Conservation (phyloP, 2,329 filamentous ascomycete species). For the Pseudogymnoascus sp. region DNA sequence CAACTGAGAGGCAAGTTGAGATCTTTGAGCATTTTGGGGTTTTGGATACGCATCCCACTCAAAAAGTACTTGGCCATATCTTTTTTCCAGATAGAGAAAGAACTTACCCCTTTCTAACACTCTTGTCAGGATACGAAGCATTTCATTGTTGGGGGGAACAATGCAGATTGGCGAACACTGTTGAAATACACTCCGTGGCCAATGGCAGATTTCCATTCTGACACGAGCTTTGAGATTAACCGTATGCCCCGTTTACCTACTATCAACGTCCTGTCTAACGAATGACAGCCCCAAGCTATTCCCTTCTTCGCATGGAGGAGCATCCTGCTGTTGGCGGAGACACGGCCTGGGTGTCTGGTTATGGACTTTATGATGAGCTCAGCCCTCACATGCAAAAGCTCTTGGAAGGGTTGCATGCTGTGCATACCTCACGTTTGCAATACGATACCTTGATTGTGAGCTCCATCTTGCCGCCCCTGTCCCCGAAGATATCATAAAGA, state of each 20-base stretch:
- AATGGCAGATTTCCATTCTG: constrained; percentile 9
- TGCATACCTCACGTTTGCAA: constrained; percentile 20
- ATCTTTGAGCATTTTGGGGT: constrained; percentile 18
- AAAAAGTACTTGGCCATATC: background rate
- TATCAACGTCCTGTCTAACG: background rate
- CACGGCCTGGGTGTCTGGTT: constrained; percentile 16
- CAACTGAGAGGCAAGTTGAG: constrained; percentile 18
- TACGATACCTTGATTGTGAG: constrained; percentile 13
- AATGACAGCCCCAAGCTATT: constrained; percentile 7
- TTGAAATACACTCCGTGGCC: constrained; percentile 10
- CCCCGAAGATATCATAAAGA: background rate
- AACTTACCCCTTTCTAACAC: background rate
- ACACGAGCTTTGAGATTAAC: constrained; percentile 10
- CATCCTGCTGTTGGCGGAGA: constrained; percentile 8
- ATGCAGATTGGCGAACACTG: constrained; percentile 5
- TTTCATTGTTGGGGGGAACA: constrained; percentile 10
- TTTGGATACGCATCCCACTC: constrained; percentile 14
- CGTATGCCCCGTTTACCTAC: background rate
- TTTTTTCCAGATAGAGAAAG: background rate
- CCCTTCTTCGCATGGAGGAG: constrained; percentile 10
- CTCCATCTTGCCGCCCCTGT: background rate
- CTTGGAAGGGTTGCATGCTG: constrained; percentile 16
- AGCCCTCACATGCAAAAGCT: constrained; percentile 17
- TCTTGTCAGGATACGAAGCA: background rate
- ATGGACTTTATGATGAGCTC: constrained; percentile 19